Evolutionary conservation across 768 basidiomycete genomes (phyloP), one percentile per base, ranked within the genome.

Genomic region (Mrakia blollopis): DNA sequence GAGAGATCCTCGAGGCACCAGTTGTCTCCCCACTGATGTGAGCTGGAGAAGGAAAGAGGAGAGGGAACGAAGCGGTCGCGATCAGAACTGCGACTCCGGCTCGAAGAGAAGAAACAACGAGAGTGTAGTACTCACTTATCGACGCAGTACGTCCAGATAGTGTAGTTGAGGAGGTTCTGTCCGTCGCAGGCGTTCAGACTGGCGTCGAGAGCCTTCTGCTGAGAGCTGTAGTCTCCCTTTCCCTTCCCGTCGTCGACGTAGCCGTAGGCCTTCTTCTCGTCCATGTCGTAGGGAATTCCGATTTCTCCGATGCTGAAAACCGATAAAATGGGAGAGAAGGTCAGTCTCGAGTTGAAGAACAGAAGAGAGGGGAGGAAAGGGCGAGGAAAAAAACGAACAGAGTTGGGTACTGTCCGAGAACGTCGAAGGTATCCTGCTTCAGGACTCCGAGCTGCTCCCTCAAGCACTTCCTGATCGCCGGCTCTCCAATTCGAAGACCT

Each of bases 1-100:
- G 92, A 93, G 77, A 98, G 83, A 84, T 98, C 96, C 85, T 99
- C 96, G 84, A 92, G 88, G 83, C 98, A 95, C 96, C 95, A 99
- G 0, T 90, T 90, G 84, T 99, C 96, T 21, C 96, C 94, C 92
- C 92, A 97, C 81, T 88, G 85, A 81, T 98, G 93, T 35, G 86
- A 86, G 81, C 77, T 78, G 77, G 25, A 57, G 57, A 57, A 23
- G 63, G 32, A 39, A 54, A 41, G 10, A 28, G 13, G 2, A 11
- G 25, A 35, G 41, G 23, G 23, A 35, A 11, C 50, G 25, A 25
- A 11, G 3, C 9, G 41, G 44, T 44, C 44, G 44, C 44, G 10
- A 44, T 52, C 28, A 44, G 30, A 39, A 65, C 30, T 1, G 47
- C 21, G 37, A 1, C 11, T 25, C 5, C 30, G 47, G 14, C n/a